Conservation (phyloP, 225 moss, liverwort and hornwort genomes). For the Rhytidiadelphus loreus region DNA sequence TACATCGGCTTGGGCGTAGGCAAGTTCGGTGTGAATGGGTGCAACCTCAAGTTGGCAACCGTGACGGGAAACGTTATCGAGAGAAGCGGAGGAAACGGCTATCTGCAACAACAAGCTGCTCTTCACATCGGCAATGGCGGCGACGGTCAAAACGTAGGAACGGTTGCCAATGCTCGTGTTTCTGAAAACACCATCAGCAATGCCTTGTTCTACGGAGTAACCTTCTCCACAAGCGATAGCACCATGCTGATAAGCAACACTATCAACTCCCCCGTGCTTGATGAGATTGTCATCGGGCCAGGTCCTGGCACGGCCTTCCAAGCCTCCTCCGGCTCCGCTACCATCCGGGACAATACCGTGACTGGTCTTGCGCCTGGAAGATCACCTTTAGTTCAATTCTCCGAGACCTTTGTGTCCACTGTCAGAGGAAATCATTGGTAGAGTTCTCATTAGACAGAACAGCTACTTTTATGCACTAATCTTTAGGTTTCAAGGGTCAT, state of each 20-base stretch:
- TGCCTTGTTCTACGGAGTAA: background rate
- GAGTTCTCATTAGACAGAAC: background rate
- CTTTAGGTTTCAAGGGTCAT: background rate
- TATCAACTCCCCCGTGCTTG: background rate
- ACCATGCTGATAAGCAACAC: background rate
- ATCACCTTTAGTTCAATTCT: background rate
- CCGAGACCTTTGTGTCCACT: background rate
- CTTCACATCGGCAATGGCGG: slow-evolving; percentile 2
- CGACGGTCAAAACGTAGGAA: background rate
- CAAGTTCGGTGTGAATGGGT: background rate
- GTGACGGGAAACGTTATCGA: background rate
- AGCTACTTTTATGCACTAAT: background rate
- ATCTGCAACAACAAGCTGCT: background rate
- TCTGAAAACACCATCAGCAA: background rate
- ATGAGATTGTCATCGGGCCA: background rate
- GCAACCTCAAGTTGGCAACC: background rate
- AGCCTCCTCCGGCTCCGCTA: background rate
- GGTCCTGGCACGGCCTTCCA: background rate
- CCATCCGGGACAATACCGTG: background rate
- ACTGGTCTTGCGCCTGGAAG: background rate
- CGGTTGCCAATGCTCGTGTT: background rate
- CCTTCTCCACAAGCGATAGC: background rate
- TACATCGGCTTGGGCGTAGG: background rate
- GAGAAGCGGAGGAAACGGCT: background rate
- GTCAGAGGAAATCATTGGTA: background rate